Conservation (phyloP, 495 filamentous ascomycete genomes). For the Parathielavia appendiculata region DNA sequence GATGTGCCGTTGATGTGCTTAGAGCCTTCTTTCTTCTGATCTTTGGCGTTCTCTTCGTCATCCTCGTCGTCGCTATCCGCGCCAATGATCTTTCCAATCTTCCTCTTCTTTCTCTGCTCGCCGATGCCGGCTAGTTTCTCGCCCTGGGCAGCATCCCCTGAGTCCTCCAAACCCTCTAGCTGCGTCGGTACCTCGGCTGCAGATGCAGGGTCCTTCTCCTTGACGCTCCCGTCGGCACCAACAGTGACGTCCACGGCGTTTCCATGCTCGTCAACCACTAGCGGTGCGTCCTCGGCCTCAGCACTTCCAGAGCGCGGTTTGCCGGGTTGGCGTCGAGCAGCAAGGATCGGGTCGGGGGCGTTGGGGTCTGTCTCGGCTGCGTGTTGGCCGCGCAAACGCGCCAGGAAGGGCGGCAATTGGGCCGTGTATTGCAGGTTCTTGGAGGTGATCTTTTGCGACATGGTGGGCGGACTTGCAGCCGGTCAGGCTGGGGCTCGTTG, state of each 20-base stretch:
- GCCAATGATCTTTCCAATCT: conserved; percentile 41
- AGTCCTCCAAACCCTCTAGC: neutral
- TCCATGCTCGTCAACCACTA: conserved; percentile 44
- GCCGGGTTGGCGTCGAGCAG: conserved; percentile 34
- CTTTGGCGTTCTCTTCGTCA: conserved; percentile 11
- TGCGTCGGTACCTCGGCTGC: neutral
- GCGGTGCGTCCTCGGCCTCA: conserved; percentile 47
- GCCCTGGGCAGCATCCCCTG: neutral
- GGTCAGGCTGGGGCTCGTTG: too few species aligned
- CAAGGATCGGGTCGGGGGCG: conserved; percentile 41
- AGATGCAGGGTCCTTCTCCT: neutral
- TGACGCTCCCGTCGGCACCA: conserved; percentile 35
- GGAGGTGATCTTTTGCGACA: conserved; percentile 47
- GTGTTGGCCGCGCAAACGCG: conserved; percentile 43
- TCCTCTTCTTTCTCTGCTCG: conserved; percentile 41
- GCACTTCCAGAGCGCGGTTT: conserved; percentile 41
- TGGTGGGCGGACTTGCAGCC: too few species aligned
- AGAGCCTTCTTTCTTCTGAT: conserved; percentile 10
- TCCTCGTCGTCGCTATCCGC: conserved; percentile 18
- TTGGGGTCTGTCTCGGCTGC: conserved; percentile 23
- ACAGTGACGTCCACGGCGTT: conserved; percentile 39
- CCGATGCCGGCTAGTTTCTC: conserved; percentile 30
- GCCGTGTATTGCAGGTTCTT: conserved; percentile 51
- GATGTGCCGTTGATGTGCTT: conserved; percentile 10
- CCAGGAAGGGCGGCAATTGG: conserved; percentile 51